A percentile compares a stretch with the other conserved stretches of the same genome.
These are phyloP conservation scores for Zoysia japonica DNA, from an alignment of 176 grass and related monocot species.

Conservation along the genomic window DNA sequence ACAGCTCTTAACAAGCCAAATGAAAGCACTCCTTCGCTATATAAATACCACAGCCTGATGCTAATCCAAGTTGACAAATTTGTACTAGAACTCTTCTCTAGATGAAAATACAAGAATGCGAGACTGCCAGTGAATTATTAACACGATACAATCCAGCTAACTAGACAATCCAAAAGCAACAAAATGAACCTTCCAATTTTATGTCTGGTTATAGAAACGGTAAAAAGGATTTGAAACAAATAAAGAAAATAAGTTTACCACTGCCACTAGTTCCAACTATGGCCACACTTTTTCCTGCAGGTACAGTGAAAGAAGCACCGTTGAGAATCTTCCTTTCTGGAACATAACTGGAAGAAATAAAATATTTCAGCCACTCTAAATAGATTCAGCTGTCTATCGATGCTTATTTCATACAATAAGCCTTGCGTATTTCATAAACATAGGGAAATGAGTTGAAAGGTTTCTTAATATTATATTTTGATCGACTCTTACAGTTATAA, in stretches of 20 bases:
- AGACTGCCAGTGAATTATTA: neutral
- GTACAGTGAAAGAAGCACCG: slow-evolving; percentile 83
- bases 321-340: slow-evolving; percentile 90
- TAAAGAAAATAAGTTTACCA: slow-evolving; percentile 53
- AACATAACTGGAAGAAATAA: slow-evolving; percentile 77
- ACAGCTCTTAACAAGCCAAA: slow-evolving; percentile 9
- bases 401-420: slow-evolving; percentile 20
- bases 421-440: slow-evolving; percentile 17
- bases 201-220: slow-evolving; percentile 4
- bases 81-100: neutral
- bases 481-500: slow-evolving; percentile 12
- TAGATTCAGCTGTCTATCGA: slow-evolving; percentile 16
- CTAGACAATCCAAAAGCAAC: slow-evolving; percentile 17
- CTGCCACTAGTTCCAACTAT: slow-evolving; percentile 99
- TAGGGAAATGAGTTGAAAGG: neutral
- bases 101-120: neutral
- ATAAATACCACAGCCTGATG: neutral
- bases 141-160: slow-evolving; percentile 5
- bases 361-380: slow-evolving; percentile 32
- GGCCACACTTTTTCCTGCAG: slow-evolving; percentile 85
- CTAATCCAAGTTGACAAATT: slow-evolving; percentile 5
- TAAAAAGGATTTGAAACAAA: neutral
- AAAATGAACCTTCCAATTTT: slow-evolving; percentile 3
- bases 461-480: slow-evolving; percentile 8
- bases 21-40: neutral